Percentiles rank a stretch among this genome's conserved stretches.
phyloP scores from a whole-genome alignment of 2,329 filamentous ascomycete species.

The Dactylellina drechsleri region DNA sequence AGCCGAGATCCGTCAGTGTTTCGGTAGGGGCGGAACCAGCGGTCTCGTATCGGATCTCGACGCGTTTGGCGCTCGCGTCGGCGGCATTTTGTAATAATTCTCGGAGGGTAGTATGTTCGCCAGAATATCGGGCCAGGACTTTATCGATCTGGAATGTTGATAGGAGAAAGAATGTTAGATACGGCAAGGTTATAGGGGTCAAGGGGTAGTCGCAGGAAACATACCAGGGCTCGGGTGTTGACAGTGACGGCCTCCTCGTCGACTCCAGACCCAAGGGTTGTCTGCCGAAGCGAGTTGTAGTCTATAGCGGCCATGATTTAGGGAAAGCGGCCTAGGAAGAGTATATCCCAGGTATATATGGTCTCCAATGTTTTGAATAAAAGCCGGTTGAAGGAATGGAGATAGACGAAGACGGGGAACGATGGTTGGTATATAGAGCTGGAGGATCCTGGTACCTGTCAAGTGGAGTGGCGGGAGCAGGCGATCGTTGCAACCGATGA shows the following conservation, averaged over 20 bases:
- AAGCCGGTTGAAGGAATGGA: slow-evolving; percentile 5
- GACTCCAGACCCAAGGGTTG: slow-evolving; percentile 83
- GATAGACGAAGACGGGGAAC: background rate
- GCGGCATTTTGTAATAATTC: slow-evolving; percentile 99
- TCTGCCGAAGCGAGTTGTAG: slow-evolving; percentile 80
- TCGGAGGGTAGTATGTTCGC: slow-evolving; percentile 89
- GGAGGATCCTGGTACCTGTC: background rate
- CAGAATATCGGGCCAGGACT: slow-evolving; percentile 92
- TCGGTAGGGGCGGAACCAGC: slow-evolving; percentile 39
- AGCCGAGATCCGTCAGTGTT: slow-evolving; percentile 26
- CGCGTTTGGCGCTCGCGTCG: slow-evolving; percentile 88
- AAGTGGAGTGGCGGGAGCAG: background rate
- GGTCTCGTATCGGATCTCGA: slow-evolving; percentile 87
- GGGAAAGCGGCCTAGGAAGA: background rate
- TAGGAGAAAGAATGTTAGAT: slow-evolving; percentile 1
- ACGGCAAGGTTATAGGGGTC: too few species aligned
- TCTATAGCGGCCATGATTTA: slow-evolving; percentile 67
- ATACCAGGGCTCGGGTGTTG: slow-evolving; percentile 82
- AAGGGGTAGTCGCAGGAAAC: slow-evolving; percentile 11
- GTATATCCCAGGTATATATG: background rate
- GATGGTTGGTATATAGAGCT: background rate
- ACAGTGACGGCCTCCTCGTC: slow-evolving; percentile 98
- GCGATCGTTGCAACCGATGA: background rate
- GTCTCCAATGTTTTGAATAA: background rate
- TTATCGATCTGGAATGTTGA: slow-evolving; percentile 78